Base-by-base conservation (phyloP, 192 early-diverging fungal species). In the Allomyces macrogynus region DNA sequence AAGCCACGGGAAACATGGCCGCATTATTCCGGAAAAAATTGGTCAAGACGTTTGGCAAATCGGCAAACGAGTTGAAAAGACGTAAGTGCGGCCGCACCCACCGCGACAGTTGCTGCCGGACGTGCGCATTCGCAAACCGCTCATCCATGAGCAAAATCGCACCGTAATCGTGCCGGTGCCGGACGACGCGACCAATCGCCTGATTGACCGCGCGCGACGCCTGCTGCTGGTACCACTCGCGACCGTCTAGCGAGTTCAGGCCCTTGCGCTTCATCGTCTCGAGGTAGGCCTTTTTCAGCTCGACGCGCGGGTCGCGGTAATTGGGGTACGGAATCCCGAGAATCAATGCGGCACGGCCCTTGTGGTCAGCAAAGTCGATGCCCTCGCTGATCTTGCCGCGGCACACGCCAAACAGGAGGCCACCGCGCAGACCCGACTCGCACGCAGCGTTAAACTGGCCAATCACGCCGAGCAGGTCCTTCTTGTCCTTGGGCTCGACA, bases 361-460 rank as follows among this genome's bases (percentile, higher is more conserved):
- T 74, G 54, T 74, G 67, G 69, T 88, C 83, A 12, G 75, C 80
- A 69, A 88, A 88, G 66, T 88, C 87, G 62, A 88, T 79, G 4
- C 87, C 86, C 71, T 88, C 87, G 27, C 76, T 77, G 10, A 84
- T 81, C 66, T 88, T 88, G 5, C 87, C 87, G 20, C 84, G 76
- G 64, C 80, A 88, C 4, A 88, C 86, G 18, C 84, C 86, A 73
- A 88, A 83, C 12, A 87, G 71, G 2, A 83, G 62, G 4, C 79
- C 84, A 0, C 86, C 86, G 16, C 60, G 66, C 16, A 66, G 42
- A 0, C 26, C 62, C 1, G 71, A 66, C 10, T 72, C 5, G 64
- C 64, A 61, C 67, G 64, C 16, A 61, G 10, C 0, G 5, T 27
- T 32, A 66, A 72, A 66, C 12, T 16, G 61, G 61, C 5, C 10